A percentile compares a stretch with the other conserved stretches of the same genome.
Evolutionary conservation across 2,329 filamentous ascomycete species (phyloP).

Genomic region (Blumeriella jaapii): DNA sequence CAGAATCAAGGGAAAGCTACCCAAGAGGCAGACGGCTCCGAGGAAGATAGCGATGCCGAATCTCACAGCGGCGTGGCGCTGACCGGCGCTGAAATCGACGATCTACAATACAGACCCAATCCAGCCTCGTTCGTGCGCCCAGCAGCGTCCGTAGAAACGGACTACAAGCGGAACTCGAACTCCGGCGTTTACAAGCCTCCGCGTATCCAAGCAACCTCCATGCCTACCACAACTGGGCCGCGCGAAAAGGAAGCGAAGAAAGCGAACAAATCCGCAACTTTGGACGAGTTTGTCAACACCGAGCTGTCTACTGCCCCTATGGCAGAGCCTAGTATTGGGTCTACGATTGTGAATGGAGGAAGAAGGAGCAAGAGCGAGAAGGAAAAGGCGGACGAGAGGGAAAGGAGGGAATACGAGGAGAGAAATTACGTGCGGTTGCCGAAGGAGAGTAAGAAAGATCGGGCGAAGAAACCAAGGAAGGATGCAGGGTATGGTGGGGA

Average conservation of each 20-base stretch:
- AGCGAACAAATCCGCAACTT: conserved; percentile 64
- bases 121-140: conserved; percentile 32
- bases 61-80: conserved; percentile 16
- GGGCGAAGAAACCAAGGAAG: conserved; percentile 45
- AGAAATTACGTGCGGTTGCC: conserved; percentile 82
- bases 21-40: conserved; percentile 16
- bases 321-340: conserved; percentile 83
- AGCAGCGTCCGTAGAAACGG: conserved; percentile 15
- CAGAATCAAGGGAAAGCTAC: conserved; percentile 8
- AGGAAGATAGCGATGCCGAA: conserved; percentile 27
- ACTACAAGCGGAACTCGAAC: conserved; percentile 29
- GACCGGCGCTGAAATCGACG: conserved; percentile 35
- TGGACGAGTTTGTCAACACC: conserved; percentile 83
- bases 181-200: conserved; percentile 82
- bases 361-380: conserved; percentile 66
- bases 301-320: conserved; percentile 75
- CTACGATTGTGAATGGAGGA: conserved; percentile 71
- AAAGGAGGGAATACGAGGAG: conserved; percentile 82
- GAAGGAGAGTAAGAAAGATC: conserved; percentile 79
- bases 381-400: conserved; percentile 66
- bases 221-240: conserved; percentile 46
- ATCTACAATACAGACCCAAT: conserved; percentile 52
- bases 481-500: conserved; percentile 72
- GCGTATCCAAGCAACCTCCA: conserved; percentile 73
- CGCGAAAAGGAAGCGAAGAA: conserved; percentile 46